Conservation (phyloP, 441 rosid species). For the Melastoma candidum region DNA sequence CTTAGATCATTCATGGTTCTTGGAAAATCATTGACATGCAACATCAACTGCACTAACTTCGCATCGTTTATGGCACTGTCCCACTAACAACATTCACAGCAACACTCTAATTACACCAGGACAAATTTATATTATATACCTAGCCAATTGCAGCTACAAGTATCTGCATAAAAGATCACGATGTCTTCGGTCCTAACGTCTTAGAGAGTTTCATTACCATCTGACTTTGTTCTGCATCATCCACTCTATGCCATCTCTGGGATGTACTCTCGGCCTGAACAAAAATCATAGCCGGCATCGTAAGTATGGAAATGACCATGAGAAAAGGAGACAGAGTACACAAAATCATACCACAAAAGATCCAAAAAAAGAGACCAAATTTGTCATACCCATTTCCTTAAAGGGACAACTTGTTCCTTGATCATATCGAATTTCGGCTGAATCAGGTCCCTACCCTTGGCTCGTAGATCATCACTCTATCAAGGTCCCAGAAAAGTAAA, state of each 20-base stretch:
- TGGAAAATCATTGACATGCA: too few relatives aligned
- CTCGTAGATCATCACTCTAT: conserved; percentile 54
- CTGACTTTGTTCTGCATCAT: conserved; percentile 43
- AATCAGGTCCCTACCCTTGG: conserved; percentile 46
- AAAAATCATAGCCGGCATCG: conserved; percentile 10
- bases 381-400: conserved; percentile 63
- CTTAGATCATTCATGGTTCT: too few relatives aligned
- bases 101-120: too few relatives aligned
- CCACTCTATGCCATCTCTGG: conserved; percentile 58
- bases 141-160: too few relatives aligned
- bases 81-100: too few relatives aligned
- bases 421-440: conserved; percentile 49
- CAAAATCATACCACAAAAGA: background rate
- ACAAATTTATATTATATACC: too few relatives aligned
- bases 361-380: background rate
- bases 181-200: conserved; percentile 38
- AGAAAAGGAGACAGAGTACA: background rate
- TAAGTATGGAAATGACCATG: background rate
- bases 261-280: conserved; percentile 51
- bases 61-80: too few relatives aligned
- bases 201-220: conserved; percentile 60
- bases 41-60: too few relatives aligned
- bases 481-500: background rate
- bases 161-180: conserved; percentile 16
- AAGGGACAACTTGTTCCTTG: conserved; percentile 48